Percentiles rank a stretch among this genome's conserved stretches.
These are phyloP conservation scores for Corrigiola litoralis DNA, from an alignment of 179 eudicot species.

Conservation along the genomic window DNA sequence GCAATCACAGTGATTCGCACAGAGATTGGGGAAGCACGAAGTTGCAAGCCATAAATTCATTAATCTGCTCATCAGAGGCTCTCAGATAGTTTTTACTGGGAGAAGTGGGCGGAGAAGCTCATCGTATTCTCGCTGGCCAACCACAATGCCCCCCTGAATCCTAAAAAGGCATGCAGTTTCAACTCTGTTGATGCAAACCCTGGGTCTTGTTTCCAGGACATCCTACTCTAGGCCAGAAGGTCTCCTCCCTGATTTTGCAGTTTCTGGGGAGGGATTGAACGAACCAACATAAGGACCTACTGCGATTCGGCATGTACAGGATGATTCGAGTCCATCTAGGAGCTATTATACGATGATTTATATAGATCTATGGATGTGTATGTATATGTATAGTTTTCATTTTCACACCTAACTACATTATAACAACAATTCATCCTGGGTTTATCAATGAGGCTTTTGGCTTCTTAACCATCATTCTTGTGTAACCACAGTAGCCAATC, in stretches of 20 bases:
- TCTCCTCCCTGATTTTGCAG: background rate
- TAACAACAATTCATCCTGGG: no score
- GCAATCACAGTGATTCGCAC: conserved; percentile 1
- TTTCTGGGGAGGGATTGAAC: background rate
- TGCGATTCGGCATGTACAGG: background rate
- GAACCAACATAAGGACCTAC: background rate
- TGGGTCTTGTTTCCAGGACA: background rate
- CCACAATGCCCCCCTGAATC: background rate
- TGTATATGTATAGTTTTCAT: background rate
- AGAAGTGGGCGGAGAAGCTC: background rate
- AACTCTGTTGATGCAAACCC: conserved; percentile 13
- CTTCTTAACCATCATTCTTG: no score
- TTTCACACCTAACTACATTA: background rate
- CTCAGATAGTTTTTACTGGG: background rate
- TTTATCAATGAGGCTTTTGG: no score
- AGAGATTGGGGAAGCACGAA: conserved; percentile 5
- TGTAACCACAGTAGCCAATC: no score
- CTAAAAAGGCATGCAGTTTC: conserved; percentile 4
- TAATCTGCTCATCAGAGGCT: background rate
- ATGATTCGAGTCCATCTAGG: background rate
- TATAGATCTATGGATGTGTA: background rate
- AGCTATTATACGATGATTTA: background rate
- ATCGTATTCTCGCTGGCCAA: background rate
- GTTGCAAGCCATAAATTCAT: background rate
- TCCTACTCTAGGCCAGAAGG: conserved; percentile 1